Conservation (phyloP, 495 filamentous ascomycete species). For the Parmelia sp. region DNA sequence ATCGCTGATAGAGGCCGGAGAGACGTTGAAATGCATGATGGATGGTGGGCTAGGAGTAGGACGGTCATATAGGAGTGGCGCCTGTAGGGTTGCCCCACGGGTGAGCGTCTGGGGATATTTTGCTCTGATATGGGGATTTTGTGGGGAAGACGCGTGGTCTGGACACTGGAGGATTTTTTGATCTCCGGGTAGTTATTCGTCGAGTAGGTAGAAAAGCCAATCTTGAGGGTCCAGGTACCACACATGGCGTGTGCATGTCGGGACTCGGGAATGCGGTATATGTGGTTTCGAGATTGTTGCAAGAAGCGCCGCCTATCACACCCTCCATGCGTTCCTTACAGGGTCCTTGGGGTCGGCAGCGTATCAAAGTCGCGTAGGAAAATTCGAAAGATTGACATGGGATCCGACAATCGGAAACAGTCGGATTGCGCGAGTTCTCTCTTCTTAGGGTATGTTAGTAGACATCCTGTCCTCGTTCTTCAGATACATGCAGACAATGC, state of each 20-base stretch:
- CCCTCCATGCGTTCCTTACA: neutral
- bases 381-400: neutral
- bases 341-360: neutral
- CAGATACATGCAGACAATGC: neutral
- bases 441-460: neutral
- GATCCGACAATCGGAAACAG: neutral
- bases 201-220: neutral
- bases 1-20: neutral
- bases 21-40: too few relatives aligned
- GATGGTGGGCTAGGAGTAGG: too few relatives aligned
- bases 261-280: neutral
- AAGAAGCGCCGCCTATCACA: constrained; percentile 7
- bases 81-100: neutral
- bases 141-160: neutral
- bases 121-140: neutral
- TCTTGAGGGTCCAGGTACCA: neutral
- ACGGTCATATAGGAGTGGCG: neutral
- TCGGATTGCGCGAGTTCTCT: neutral
- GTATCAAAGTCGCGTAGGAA: neutral
- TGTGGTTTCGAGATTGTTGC: neutral
- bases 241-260: neutral
- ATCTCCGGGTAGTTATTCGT: neutral
- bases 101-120: neutral
- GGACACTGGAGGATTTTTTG: neutral
- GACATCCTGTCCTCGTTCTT: neutral